Percentiles rank a stretch among this genome's conserved stretches.
Evolutionary conservation across 345 rosid species (phyloP).

Genomic region (Dipteronia sinensis): DNA sequence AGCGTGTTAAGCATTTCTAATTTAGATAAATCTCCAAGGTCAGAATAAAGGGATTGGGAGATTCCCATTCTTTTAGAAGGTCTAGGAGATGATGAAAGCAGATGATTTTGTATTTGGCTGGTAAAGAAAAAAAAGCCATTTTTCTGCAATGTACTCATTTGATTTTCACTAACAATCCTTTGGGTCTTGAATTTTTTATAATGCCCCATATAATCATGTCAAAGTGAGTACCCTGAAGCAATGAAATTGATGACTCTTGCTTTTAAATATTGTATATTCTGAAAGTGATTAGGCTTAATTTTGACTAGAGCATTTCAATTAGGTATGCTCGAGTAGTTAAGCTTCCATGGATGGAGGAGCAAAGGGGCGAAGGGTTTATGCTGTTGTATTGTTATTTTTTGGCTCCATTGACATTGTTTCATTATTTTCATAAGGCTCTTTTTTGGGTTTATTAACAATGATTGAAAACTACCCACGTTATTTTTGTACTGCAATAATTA

Average conservation of each 20-base stretch:
- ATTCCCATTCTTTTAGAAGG: background rate
- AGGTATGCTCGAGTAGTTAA: background rate
- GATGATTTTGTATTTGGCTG: slow-evolving; percentile 5
- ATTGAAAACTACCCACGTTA: background rate
- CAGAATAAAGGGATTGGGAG: slow-evolving; percentile 5
- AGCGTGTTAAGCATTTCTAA: background rate
- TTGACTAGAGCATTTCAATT: background rate
- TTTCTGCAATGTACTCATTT: background rate
- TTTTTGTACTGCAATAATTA: background rate
- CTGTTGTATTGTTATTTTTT: background rate
- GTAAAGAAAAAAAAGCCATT: background rate
- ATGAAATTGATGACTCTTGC: background rate
- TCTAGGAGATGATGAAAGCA: slow-evolving; percentile 9
- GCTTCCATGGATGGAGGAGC: background rate
- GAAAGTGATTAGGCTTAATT: background rate
- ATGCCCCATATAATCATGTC: background rate
- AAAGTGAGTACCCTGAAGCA: background rate
- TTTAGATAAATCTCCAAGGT: slow-evolving; percentile 3
- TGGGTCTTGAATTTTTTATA: background rate
- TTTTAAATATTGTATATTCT: background rate
- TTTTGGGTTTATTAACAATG: background rate
- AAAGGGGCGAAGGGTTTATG: background rate
- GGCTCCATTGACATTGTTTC: background rate
- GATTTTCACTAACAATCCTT: background rate
- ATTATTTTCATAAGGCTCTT: background rate